These are phyloP conservation scores for Penicillium pancosmium DNA, from an alignment of 495 filamentous ascomycete genomes.

Conservation along the genomic window DNA sequence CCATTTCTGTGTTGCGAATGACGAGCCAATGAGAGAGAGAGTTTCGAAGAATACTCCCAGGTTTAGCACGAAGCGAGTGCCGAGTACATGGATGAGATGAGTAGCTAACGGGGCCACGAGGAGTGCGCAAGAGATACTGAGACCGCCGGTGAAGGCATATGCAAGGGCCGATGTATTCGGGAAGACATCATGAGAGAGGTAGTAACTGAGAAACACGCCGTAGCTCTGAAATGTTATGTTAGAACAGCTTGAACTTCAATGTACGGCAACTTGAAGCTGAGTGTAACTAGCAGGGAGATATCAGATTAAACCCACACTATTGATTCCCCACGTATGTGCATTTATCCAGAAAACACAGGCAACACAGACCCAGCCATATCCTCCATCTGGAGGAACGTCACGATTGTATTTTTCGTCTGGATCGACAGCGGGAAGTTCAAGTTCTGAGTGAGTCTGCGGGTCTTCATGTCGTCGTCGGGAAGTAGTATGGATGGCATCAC, in stretches of 20 bases:
- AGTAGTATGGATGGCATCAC: slow-evolving; percentile 15
- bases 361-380: slow-evolving; percentile 60
- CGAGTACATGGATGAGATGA: slow-evolving; percentile 52
- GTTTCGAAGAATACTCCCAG: slow-evolving; percentile 63
- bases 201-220: slow-evolving; percentile 73
- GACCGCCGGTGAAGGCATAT: slow-evolving; percentile 75
- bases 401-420: slow-evolving; percentile 36
- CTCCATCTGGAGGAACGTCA: slow-evolving; percentile 53
- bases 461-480: slow-evolving; percentile 11
- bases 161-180: slow-evolving; percentile 58
- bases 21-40: slow-evolving; percentile 63
- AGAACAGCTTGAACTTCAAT: no score
- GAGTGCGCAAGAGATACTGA: slow-evolving; percentile 67
- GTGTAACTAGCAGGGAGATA: not conserved
- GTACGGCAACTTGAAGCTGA: no score
- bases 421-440: slow-evolving; percentile 5
- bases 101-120: slow-evolving; percentile 68
- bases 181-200: slow-evolving; percentile 61
- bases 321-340: slow-evolving; percentile 59
- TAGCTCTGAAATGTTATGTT: slow-evolving; percentile 42
- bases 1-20: slow-evolving; percentile 70
- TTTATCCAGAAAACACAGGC: slow-evolving; percentile 55
- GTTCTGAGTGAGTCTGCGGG: slow-evolving; percentile 11
- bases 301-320: slow-evolving; percentile 42
- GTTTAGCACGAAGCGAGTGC: slow-evolving; percentile 60